phyloP scores from a whole-genome alignment of 129 eudicot species.

The Pulicaria dysenterica region DNA sequence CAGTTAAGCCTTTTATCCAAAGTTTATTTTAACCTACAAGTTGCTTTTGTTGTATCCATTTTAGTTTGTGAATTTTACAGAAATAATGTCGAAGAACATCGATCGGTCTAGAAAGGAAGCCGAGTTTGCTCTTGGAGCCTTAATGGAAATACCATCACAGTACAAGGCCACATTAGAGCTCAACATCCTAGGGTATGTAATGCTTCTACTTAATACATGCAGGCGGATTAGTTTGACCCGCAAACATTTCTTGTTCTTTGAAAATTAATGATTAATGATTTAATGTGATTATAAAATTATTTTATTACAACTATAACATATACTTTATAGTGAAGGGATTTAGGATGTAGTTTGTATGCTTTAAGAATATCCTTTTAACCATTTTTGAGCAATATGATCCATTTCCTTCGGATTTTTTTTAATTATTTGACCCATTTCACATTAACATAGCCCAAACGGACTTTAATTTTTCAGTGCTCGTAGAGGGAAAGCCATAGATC shows the following conservation, averaged over 20 bases:
- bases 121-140: slow-evolving; percentile 83
- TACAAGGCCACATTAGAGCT: slow-evolving; percentile 92
- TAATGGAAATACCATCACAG: slow-evolving; percentile 94
- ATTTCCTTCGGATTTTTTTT: not conserved
- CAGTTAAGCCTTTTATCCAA: not conserved
- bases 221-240: not conserved
- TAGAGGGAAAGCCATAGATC: slow-evolving; percentile 64
- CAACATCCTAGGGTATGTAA: slow-evolving; percentile 75
- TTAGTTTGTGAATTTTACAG: slow-evolving; percentile 93
- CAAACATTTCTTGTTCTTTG: not conserved
- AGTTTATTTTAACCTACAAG: not conserved
- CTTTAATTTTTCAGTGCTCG: slow-evolving; percentile 44
- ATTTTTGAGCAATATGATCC: too few relatives aligned
- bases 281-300: not conserved
- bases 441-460: too few relatives aligned
- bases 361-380: too few relatives aligned
- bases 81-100: slow-evolving; percentile 76
- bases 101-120: slow-evolving; percentile 74
- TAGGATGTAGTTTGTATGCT: too few relatives aligned
- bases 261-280: not conserved
- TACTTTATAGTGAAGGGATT: not conserved
- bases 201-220: not conserved
- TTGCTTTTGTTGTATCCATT: slow-evolving; percentile 13
- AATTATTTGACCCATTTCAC: not conserved
- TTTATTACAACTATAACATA: not conserved